phyloP scores from a whole-genome alignment of 345 rosid species.

The Camelina neglecta region DNA sequence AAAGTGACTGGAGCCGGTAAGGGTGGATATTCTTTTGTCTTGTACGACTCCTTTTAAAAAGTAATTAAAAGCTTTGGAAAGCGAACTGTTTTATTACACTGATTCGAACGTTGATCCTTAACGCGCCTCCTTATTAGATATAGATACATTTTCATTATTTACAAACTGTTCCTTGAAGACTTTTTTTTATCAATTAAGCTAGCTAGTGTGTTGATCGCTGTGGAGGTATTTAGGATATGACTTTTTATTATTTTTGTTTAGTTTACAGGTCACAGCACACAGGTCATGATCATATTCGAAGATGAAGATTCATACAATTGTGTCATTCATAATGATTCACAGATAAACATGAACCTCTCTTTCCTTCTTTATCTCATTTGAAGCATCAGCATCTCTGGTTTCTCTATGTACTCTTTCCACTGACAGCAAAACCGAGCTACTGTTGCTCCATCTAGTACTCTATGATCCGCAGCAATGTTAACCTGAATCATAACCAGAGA shows the following conservation, averaged over 20 bases:
- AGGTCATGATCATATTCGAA: slow-evolving; percentile 21
- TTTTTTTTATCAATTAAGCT: too few species aligned
- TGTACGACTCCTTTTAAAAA: not conserved
- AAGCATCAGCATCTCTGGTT: slow-evolving; percentile 82
- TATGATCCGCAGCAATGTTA: slow-evolving; percentile 88
- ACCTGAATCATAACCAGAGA: slow-evolving; percentile 52
- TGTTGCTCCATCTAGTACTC: slow-evolving; percentile 93
- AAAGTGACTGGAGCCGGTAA: slow-evolving; percentile 22
- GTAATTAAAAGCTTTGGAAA: not conserved
- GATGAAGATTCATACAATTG: slow-evolving; percentile 8
- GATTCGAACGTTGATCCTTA: slow-evolving; percentile 8
- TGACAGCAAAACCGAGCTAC: slow-evolving; percentile 87
- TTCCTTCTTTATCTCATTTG: slow-evolving; percentile 55
- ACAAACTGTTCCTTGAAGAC: too few species aligned
- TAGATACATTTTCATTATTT: too few species aligned
- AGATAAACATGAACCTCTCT: not conserved
- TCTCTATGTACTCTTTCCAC: slow-evolving; percentile 86
- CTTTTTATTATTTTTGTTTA: not conserved
- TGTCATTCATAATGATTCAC: not conserved
- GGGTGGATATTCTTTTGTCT: slow-evolving; percentile 21
- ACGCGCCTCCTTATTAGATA: not conserved
- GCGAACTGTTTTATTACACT: not conserved
- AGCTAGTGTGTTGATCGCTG: not conserved
- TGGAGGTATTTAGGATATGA: not conserved
- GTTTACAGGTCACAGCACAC: slow-evolving; percentile 7